These are phyloP conservation scores for Scenedesmus sp. DNA, from an alignment of 163 green algal species.

Conservation along the genomic window DNA sequence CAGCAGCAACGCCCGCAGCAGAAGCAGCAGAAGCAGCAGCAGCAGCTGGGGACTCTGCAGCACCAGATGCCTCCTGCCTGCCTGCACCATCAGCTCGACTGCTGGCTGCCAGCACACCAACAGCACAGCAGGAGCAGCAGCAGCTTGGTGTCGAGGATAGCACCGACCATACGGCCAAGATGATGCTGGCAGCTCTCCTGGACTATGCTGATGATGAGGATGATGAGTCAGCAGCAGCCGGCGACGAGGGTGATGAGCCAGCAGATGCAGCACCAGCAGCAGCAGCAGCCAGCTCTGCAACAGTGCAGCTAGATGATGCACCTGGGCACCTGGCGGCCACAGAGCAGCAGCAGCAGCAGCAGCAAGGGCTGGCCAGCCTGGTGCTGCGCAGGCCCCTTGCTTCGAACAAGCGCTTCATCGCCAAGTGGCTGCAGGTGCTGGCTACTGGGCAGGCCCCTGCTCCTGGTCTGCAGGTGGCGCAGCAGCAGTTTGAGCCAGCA, in stretches of 20 bases:
- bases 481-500: slow-evolving; percentile 1
- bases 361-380: not conserved
- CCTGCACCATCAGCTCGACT: not conserved
- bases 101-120: not conserved
- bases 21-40: not conserved
- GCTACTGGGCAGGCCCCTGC: not conserved
- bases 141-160: not conserved
- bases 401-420: not conserved
- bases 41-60: not conserved
- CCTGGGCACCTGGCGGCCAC: not conserved
- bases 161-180: not conserved
- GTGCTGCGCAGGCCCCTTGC: not conserved
- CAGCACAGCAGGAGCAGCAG: slow-evolving; percentile 26
- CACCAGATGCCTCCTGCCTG: not conserved
- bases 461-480: not conserved
- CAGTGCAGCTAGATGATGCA: not conserved
- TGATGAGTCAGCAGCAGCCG: not conserved
- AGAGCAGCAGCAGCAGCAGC: slow-evolving; percentile 24
- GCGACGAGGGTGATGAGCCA: not conserved
- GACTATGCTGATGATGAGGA: not conserved
- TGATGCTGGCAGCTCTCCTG: not conserved
- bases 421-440: slow-evolving; percentile 2
- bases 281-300: not conserved
- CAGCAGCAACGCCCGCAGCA: too few relatives aligned
- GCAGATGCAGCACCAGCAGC: slow-evolving; percentile 7